Evolutionary conservation across 495 filamentous ascomycete species (phyloP), one percentile per base, ranked within the genome.

Genomic region (Hypoxylon trugodes): DNA sequence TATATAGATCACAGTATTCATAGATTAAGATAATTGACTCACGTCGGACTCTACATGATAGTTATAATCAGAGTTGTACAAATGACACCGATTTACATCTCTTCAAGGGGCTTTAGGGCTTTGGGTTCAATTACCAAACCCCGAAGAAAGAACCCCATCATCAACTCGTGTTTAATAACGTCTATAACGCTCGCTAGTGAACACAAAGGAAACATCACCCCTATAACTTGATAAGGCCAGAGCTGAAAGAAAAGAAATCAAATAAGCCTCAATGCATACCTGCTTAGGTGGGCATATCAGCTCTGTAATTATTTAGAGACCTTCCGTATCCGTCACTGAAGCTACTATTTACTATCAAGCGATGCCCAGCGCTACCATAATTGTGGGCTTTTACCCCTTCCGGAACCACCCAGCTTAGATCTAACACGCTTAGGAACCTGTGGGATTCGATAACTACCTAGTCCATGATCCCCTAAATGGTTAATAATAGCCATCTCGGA

Each of bases 351-450:
- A 7, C 15, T 28, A 40, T 52, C 6, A 28, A 64, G 45, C 33
- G 6, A 38, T 41, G 26, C 19, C 37, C 13, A 40, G 35, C 41
- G 36, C 43, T 24, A 19, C 51, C 47, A 42, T 47, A 52, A 19
- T 47, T 56, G 63, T 60, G 49, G 63, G 45, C 45, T 51, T 38
- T 61, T 50, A 45, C 56, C 28, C 30, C 32, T 60, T 51, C 28
- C 15, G 42, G 62, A 24, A 28, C 24, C 49, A 43, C 55, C 55
- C 49, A 59, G 55, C 49, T 32, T n/a, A 41, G 48, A 61, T 66
- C 45, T 49, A 61, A 41, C 50, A 66, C 16, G 22, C 41, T 48
- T 30, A 65, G 54, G 55, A 56, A 56, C 28, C 59, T 36, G 15
- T 41, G 46, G 47, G 18, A 30, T 51, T 59, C 35, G 21, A 42